Base-by-base conservation (phyloP, 306 rosid species). In the Quercus cerris region DNA sequence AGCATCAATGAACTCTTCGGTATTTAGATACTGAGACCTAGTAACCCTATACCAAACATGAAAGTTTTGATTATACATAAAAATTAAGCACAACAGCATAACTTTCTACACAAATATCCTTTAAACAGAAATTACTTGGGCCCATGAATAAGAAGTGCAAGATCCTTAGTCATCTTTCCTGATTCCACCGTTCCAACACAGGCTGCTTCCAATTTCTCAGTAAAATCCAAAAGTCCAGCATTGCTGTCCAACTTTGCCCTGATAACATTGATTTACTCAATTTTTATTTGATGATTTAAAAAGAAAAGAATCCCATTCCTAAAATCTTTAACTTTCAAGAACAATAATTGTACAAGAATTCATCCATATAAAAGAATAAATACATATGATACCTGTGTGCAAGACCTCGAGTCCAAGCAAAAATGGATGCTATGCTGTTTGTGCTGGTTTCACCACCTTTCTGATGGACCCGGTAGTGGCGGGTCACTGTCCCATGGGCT, bases 121-220 rank as follows among this genome's bases (percentile, higher is more conserved):
- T 74, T 49, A 49, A 67, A 12, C 38, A 63, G 12, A 6, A 84
- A 87, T 63, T 87, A 95, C 99, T 89, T 90, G 49, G 98, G 81
- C 77, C 99, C 99, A 80, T 95, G 96, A 84, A 85, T 64, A 81
- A 95, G 88, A 75, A 95, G 93, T 51, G 99, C 99, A 87, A 95
- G 94, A 87, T 95, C 99, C 99, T 95, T 95, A 77, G 99, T 95
- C 99, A 95, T 95, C 89, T 93, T 95, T 74, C 99, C 99, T 44
- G 94, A 84, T 87, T 95, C 99, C 61, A 95, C 99, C 5, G 77
- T 66, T 72, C 88, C 90, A 71, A 95, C 73, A 87, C 98, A 95
- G 80, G 99, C 96, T 63, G 82, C 86, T 86, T 95, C 99, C 77
- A 95, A 88, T 56, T 95, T 93, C 81, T 85, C 83, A 28, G 98